Base-by-base conservation (phyloP, 2,329 filamentous ascomycete genomes). In the Akanthomyces uredinophilus region DNA sequence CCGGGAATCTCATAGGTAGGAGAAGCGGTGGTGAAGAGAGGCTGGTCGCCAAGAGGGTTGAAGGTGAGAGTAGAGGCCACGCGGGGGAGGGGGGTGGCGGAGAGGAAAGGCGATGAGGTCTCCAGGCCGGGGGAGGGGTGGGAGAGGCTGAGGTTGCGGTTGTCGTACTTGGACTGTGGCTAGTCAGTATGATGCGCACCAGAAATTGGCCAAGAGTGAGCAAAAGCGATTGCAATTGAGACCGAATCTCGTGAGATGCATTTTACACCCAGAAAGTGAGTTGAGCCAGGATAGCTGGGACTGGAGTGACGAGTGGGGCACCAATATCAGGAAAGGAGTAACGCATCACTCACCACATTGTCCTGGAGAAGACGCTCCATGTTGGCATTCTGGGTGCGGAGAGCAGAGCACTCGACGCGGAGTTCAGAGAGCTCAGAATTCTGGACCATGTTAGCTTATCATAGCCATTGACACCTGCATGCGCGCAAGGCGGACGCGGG, bases 1-100 rank as follows among this genome's bases (percentile, higher is more conserved):
- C 68, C 68, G n/a, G 66, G 66, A 46, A 69, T 64, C 62, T 69
- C 68, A 32, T 67, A 68, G 29, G 64, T 60, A 43, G 61, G 58
- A 50, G 65, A 59, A 35, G 66, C 58, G 27, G 51, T 61, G 32
- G 57, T 57, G 47, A 60, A 61, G n/a, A 64, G 58, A 37, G 57
- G 62, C 44, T 60, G 62, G 35, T 60, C 62, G 13, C 50, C 47
- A 11, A 39, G 56, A 54, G 62, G 62, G 32, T 43, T 61, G 27
- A 64, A 64, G 44, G 59, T 60, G 39, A 60, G 41, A 24, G 62
- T 60, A 50, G 62, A 64, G 57, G 47, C 47, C 43, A 64, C 57
- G 16, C 62, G 57, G 37, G 62, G 62, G 11, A 64, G 62, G 39
- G 51, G n/a, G n/a, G 58, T 64, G 57, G 62, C 51, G n/a, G 56